Evolutionary conservation across 768 basidiomycete species (phyloP), one percentile per base, ranked within the genome.

Genomic region (Calocera viscosa): DNA sequence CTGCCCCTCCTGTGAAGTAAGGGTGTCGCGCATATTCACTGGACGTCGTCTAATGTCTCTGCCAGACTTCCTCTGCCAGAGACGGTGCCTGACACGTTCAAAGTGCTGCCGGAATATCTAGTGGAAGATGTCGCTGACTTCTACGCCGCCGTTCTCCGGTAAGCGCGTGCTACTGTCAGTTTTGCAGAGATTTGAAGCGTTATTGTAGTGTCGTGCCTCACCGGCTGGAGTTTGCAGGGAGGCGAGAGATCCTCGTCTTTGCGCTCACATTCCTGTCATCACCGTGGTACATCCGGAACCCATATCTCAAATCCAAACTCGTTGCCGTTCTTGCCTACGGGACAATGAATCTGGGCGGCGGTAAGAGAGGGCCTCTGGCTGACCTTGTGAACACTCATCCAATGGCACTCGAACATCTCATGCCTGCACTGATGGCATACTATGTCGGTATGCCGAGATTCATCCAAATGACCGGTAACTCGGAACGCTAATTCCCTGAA

Each of bases 251-350:
- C 16, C 78, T 98, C 71, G 84, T 86, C 0, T 98, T 97, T 77
- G 83, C 86, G 22, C 78, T 99, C 71, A 93, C 91, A 1, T 97
- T 97, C 82, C 78, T 99, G 68, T 85, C 88, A 5, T 93, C 91
- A 39, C 95, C 94, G 0, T 93, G 91, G 84, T 98, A 94, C 75
- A 94, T 99, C 81, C 96, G 96, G 80, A 99, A 98, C 71, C 96
- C 96, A 0, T 97, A 95, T 81, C 75, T 99, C 72, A 97, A 97
- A 77, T 86, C 92, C 22, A 95, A 97, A 77, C 89, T 98, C 68
- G 93, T 97, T 87, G 11, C 75, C 92, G 65, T 91, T 88, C 76
- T 60, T 26, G 53, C 53, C 30, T 86, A 85, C 75, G 85, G 87
- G 66, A 82, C 87, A 43, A 80, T 87, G 22, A 69, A 72, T 43